Evolutionary conservation across 163 green algal genomes (phyloP).

Genomic region (Scenedesmus sp.): DNA sequence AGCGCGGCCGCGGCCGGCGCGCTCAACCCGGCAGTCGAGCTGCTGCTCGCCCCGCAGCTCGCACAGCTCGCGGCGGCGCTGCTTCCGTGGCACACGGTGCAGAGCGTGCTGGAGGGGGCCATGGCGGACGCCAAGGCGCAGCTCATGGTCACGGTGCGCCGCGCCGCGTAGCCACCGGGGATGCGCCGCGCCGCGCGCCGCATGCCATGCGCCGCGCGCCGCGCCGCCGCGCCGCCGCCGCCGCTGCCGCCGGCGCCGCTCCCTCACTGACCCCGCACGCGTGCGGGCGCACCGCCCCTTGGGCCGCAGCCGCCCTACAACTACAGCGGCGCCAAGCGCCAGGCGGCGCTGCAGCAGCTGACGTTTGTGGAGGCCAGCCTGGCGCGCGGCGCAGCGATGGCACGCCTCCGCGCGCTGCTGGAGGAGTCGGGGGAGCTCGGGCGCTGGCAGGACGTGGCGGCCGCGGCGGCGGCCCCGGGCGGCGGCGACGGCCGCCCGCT

Average conservation of each 20-base stretch:
- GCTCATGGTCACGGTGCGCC: too few species aligned
- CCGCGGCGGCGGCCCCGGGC: constrained; percentile 13
- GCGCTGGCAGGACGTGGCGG: constrained; percentile 35
- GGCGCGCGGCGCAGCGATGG: constrained; percentile 12
- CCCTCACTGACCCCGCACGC: too few species aligned
- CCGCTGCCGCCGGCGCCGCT: too few species aligned
- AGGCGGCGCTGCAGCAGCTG: constrained; percentile 19
- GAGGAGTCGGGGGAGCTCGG: constrained; percentile 21
- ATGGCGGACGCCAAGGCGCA: too few species aligned
- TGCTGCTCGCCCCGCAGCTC: constrained; percentile 35
- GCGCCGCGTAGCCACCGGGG: too few species aligned
- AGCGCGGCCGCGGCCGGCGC: constrained; percentile 8
- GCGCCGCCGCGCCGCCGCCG: too few species aligned
- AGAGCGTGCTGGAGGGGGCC: not conserved
- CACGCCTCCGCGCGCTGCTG: constrained; percentile 31
- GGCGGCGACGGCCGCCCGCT: too few species aligned
- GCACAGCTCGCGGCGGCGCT: constrained; percentile 27
- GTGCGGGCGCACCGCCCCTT: too few species aligned
- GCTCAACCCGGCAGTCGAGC: constrained; percentile 39
- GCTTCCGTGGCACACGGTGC: not conserved
- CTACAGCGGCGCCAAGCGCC: constrained; percentile 23
- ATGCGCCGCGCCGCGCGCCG: too few species aligned
- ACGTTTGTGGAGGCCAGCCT: constrained; percentile 21
- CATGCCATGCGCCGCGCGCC: too few species aligned
- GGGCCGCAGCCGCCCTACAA: constrained; percentile 32